These are phyloP conservation scores for Hippophae tibetana DNA, from an alignment of 306 rosid genomes.

Conservation along the genomic window DNA sequence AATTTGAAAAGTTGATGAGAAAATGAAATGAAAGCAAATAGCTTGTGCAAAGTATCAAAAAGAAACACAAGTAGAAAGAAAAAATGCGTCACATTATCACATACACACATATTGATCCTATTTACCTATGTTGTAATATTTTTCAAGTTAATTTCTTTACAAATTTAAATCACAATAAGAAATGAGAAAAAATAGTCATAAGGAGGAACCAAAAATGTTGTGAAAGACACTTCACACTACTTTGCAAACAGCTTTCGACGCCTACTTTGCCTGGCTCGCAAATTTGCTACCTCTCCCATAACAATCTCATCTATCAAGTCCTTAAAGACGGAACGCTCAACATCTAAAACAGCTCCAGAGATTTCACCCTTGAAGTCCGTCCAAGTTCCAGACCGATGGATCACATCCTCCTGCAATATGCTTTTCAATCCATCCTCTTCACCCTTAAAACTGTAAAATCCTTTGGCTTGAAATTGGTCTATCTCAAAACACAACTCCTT, in stretches of 20 bases:
- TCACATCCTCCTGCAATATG: constrained; percentile 51
- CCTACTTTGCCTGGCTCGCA: constrained; percentile 48
- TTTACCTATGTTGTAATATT: too few relatives aligned
- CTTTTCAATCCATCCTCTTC: constrained; percentile 49
- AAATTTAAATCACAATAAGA: background rate
- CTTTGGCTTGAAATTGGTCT: constrained; percentile 52
- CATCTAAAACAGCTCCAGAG: constrained; percentile 55
- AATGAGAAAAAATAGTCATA: constrained; percentile 1
- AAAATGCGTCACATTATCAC: too few relatives aligned
- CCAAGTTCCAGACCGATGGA: constrained; percentile 48
- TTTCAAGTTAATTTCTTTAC: background rate
- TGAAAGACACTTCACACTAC: constrained; percentile 24
- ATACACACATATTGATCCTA: too few relatives aligned
- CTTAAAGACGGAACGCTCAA: constrained; percentile 72
- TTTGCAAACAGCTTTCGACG: constrained; percentile 55
- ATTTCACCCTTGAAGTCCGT: constrained; percentile 43
- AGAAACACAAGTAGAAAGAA: too few relatives aligned
- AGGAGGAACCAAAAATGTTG: background rate
- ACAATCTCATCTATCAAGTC: constrained; percentile 68
- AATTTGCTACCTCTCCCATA: constrained; percentile 52
- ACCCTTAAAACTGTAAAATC: constrained; percentile 31
- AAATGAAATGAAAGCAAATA: background rate
- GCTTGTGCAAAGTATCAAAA: background rate
- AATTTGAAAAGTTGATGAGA: background rate
- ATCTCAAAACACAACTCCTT: constrained; percentile 67